Evolutionary conservation across 2,329 filamentous ascomycete genomes (phyloP).

Genomic region (Coccinonectria pachysandricola): DNA sequence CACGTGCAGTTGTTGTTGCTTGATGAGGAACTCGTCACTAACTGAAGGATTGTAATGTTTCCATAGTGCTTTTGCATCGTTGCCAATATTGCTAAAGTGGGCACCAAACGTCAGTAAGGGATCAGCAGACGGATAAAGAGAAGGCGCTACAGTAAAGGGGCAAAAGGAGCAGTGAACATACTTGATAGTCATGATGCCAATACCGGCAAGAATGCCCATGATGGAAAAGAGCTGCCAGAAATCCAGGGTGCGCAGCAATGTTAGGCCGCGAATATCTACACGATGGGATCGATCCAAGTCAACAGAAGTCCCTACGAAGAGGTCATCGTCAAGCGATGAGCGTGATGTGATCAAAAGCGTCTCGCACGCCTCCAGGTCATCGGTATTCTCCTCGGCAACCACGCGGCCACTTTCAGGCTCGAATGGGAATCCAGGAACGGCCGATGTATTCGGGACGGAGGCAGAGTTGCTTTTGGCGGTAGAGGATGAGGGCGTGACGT

Average conservation of each 20-base stretch:
- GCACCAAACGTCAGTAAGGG: slow-evolving; percentile 3
- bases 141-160: background rate
- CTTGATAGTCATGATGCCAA: slow-evolving; percentile 99
- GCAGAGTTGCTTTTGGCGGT: slow-evolving; percentile 2
- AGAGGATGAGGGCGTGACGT: slow-evolving; percentile 22
- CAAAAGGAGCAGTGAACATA: slow-evolving; percentile 34
- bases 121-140: background rate
- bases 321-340: slow-evolving; percentile 39
- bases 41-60: slow-evolving; percentile 68
- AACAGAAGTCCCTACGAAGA: slow-evolving; percentile 49
- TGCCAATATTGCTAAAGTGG: slow-evolving; percentile 73
- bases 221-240: slow-evolving; percentile 89
- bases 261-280: slow-evolving; percentile 82
- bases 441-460: slow-evolving; percentile 9
- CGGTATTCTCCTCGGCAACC: slow-evolving; percentile 14
- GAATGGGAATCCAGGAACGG: slow-evolving; percentile 15
- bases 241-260: slow-evolving; percentile 58
- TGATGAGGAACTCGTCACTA: slow-evolving; percentile 62
- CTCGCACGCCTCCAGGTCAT: slow-evolving; percentile 51
- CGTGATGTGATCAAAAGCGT: slow-evolving; percentile 70
- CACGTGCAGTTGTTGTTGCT: slow-evolving; percentile 82
- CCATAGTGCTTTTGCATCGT: slow-evolving; percentile 82
- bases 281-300: slow-evolving; percentile 65
- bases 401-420: slow-evolving; percentile 19
- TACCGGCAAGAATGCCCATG: slow-evolving; percentile 83